phyloP scores from a whole-genome alignment of 345 rosid genomes.

The Physaria fendleri region DNA sequence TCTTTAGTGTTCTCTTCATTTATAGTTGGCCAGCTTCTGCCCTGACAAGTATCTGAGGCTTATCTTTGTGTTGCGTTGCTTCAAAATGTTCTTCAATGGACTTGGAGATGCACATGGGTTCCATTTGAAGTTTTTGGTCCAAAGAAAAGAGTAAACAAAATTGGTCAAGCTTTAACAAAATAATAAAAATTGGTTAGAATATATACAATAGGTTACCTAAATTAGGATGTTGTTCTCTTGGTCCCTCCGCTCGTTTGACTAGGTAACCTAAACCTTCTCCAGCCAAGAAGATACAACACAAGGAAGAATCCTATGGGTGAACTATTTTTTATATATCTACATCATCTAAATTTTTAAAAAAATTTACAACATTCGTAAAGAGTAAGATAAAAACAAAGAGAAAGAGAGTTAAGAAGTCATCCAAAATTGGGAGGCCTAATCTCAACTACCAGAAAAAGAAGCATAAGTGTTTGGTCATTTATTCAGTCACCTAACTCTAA shows the following conservation, averaged over 20 bases:
- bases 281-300: constrained; percentile 7
- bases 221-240: constrained; percentile 4
- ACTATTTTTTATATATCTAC: too few species aligned
- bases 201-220: not conserved
- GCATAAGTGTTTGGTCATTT: constrained; percentile 29
- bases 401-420: constrained; percentile 11
- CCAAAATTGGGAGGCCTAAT: constrained; percentile 35
- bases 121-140: not conserved
- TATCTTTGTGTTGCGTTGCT: constrained; percentile 70
- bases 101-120: too few species aligned
- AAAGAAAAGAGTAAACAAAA: not conserved
- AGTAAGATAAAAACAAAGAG: constrained; percentile 16
- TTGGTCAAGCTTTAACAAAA: not conserved
- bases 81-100: constrained; percentile 91
- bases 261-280: constrained; percentile 17
- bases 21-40: not conserved
- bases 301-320: constrained; percentile 3
- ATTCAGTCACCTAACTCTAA: constrained; percentile 34
- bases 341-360: not conserved
- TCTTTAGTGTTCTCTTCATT: too few species aligned
- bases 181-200: not conserved
- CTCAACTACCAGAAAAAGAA: constrained; percentile 25
- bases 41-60: constrained; percentile 59
- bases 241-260: not conserved
- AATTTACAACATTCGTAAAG: not conserved